Evolutionary conservation across 2,329 filamentous ascomycete genomes (phyloP).

Genomic region (Aspergillus carbonarius): DNA sequence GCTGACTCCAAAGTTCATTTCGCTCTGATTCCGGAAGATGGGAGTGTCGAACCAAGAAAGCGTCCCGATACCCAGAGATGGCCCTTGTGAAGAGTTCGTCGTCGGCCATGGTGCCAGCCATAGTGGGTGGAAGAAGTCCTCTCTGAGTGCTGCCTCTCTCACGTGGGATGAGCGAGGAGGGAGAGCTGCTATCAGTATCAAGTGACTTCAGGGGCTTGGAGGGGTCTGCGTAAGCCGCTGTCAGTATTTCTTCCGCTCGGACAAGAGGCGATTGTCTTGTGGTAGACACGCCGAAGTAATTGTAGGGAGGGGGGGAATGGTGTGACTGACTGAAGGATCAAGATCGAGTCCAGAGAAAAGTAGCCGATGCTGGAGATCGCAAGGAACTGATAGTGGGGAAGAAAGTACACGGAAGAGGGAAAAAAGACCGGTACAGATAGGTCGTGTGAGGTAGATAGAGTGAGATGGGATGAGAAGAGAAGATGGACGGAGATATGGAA

Average conservation of each 20-base stretch:
- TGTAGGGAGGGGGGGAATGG: background rate
- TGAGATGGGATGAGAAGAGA: background rate
- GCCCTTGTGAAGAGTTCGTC: constrained; percentile 42
- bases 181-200: constrained; percentile 35
- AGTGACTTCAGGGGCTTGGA: constrained; percentile 10
- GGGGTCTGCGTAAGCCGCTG: constrained; percentile 2
- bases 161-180: constrained; percentile 8
- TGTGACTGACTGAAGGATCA: constrained; percentile 7
- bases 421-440: background rate
- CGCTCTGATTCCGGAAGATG: constrained; percentile 43
- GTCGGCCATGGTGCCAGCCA: constrained; percentile 37
- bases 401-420: background rate
- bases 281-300: background rate
- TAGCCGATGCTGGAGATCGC: background rate
- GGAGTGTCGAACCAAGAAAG: constrained; percentile 43
- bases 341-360: background rate
- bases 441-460: background rate
- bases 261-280: background rate
- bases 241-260: constrained; percentile 8
- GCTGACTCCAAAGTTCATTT: constrained; percentile 42
- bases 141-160: constrained; percentile 16
- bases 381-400: background rate
- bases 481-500: background rate
- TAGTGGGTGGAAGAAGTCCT: constrained; percentile 25
- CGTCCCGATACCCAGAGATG: constrained; percentile 43